Base-by-base conservation (phyloP, 768 basidiomycete species). In the Tulasnella sp. region DNA sequence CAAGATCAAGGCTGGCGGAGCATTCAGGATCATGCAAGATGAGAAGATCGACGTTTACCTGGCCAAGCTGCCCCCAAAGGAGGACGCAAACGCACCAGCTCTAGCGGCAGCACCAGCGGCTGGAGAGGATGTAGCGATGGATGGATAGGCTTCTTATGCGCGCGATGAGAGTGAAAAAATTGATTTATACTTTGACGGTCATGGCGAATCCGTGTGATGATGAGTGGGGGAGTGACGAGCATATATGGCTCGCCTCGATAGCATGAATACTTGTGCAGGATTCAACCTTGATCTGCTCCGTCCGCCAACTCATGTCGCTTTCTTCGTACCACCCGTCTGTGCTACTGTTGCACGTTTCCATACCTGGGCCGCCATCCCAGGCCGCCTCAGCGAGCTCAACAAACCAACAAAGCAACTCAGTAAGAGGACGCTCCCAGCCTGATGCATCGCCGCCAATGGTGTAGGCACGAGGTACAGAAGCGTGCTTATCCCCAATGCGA, bases 401-500 rank as follows among this genome's bases (percentile, higher is more conserved):
- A 93, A 68, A 52, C 90, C 90, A 1, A 92, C 69, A 77, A 92
- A 81, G 3, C 86, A 80, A 21, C 86, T 92, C 49, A 99, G 73
- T 5, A 99, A 74, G 41, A 85, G 77, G 5, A 98, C 86, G 66
- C 92, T 94, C 4, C 94, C 96, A 0, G 91, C 94, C 70, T 99
- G 96, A 69, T 99, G 96, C 30, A 84, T 78, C 11, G 94, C 91
- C 7, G 96, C 96, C 2, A 98, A 73, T 1, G 89, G 89, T 0
- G 91, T 80, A 0, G 96, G 96, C 1, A 98, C 96, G 38, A 97
- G 79, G 70, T 94, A 94, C 11, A 97, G 69, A 22, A 98, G 73
- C 0, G 96, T 99, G 24, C 85, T 76, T 62, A 87, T 80, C 2
- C 85, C 85, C 4, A 87, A 73, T 1, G 78, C 68, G 29, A 88